Conservation (phyloP, 495 filamentous ascomycete genomes). For the Xylaria grammica region DNA sequence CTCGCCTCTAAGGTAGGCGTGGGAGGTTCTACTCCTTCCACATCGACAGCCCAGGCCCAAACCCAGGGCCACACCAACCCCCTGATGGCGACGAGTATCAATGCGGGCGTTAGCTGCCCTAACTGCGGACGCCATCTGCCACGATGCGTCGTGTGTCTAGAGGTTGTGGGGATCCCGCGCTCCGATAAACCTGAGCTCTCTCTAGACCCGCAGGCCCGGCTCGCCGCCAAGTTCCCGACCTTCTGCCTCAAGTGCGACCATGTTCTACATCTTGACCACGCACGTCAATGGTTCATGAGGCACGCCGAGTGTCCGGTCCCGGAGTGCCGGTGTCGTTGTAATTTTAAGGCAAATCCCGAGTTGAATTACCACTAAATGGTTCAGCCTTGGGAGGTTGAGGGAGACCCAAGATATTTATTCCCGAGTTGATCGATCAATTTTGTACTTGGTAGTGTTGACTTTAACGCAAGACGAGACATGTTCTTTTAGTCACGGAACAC, state of each 20-base stretch:
- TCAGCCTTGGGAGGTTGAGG: neutral
- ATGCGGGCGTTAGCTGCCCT: constrained; percentile 71
- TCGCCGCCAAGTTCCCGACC: constrained; percentile 62
- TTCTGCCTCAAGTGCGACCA: constrained; percentile 92
- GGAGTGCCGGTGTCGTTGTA: constrained; percentile 86
- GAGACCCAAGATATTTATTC: neutral
- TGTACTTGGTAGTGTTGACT: neutral
- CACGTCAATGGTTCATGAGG: constrained; percentile 81
- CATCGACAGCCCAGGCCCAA: constrained; percentile 23
- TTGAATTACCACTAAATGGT: constrained; percentile 48
- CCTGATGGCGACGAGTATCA: constrained; percentile 50
- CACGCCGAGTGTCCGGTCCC: constrained; percentile 86
- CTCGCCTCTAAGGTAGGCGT: constrained; percentile 40
- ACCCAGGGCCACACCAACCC: constrained; percentile 37
- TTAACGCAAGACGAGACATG: neutral
- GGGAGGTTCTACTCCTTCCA: constrained; percentile 8
- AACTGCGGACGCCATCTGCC: constrained; percentile 87
- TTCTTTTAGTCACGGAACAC: too few relatives aligned
- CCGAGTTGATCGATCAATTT: neutral
- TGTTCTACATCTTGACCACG: constrained; percentile 87
- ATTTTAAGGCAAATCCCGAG: constrained; percentile 55
- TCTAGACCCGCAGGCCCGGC: constrained; percentile 53
- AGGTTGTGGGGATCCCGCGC: constrained; percentile 81
- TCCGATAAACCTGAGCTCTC: constrained; percentile 63
- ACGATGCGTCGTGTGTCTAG: constrained; percentile 84